Conservation (phyloP, 306 rosid genomes). For the Cajanus cajan region DNA sequence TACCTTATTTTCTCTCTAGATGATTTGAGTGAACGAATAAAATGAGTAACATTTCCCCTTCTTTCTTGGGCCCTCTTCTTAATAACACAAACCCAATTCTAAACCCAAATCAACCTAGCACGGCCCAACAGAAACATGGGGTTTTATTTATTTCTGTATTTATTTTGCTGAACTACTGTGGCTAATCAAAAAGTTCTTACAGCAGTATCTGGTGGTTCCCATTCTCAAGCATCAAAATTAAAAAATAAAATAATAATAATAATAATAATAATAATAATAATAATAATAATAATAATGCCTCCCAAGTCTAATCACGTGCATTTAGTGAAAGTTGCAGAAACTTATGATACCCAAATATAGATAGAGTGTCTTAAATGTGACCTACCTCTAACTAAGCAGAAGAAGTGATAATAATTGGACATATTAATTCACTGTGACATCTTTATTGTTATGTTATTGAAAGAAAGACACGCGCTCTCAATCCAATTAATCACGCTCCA, state of each 20-base stretch:
- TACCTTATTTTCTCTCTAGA: no score
- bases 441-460: background rate
- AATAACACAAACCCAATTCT: background rate
- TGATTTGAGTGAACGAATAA: background rate
- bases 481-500: background rate
- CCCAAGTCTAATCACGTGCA: background rate
- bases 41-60: background rate
- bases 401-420: background rate
- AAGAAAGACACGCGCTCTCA: background rate
- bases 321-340: background rate
- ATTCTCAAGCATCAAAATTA: no score
- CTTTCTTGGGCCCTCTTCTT: background rate
- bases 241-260: no score
- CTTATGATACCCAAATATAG: background rate
- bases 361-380: background rate
- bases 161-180: background rate
- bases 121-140: no score
- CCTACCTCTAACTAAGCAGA: conserved; percentile 3
- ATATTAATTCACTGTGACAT: background rate
- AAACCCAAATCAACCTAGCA: background rate
- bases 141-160: no score
- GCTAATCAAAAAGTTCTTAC: background rate
- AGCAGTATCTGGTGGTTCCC: background rate
- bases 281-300: no score
- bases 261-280: no score